Evolutionary conservation across 2,329 filamentous ascomycete species (phyloP), one percentile per base, ranked within the genome.

Genomic region (Fusarium continuum): DNA sequence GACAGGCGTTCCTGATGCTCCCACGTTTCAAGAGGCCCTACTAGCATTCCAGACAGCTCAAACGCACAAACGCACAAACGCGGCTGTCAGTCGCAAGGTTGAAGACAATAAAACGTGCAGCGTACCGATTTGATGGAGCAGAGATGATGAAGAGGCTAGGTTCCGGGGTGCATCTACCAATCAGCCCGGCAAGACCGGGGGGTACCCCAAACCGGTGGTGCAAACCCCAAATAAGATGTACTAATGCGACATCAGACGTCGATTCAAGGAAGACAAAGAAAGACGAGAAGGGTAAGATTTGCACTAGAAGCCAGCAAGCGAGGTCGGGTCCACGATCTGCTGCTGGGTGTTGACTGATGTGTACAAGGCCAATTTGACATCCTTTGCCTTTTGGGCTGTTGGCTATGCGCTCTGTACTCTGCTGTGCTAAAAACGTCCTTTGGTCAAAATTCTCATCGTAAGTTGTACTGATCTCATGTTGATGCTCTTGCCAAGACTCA

Each of bases 121-220:
- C 47, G 47, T 56, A 66, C 56, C 69, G 67, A 71, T 71, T 71
- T 71, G 69, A 67, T 55, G 51, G 55, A 61, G 35, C n/a, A 61
- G 57, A 71, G 53, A 67, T 67, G 59, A 68, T 60, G 68, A 67
- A 61, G 54, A 61, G 55, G 47, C 52, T 35, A 54, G 36, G 57
- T 60, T 55, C 68, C 45, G 55, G 68, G 61, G 65, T 69, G 48
- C 62, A 63, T 67, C 69, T 66, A 40, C 69, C 69, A 71, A 71
- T 71, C 69, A 71, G 61, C 56, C 56, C 19, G 14, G 54, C 38
- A 43, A 50, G 61, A 58, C 64, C 28, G 34, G 67, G 65, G 55
- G 38, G 31, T 52, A 55, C 58, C 39, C 64, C 65, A 71, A 64
- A 71, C 67, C 28, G 55, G 50, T 29, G 53, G 62, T 52, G 62